Conservation (phyloP, 345 rosid species). For the Capsella bursapastoris region DNA sequence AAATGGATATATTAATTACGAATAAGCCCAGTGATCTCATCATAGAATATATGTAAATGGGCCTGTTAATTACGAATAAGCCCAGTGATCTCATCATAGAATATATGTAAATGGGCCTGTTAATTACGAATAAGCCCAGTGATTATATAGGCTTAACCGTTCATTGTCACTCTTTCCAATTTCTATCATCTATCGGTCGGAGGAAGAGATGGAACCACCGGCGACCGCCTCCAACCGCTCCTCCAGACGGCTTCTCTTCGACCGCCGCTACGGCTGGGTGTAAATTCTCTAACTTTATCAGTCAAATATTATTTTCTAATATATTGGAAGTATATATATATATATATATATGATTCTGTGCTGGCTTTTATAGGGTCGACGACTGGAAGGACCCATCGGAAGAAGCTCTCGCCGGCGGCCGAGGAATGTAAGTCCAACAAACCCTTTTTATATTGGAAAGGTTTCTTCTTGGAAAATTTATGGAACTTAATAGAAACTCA, state of each 20-base stretch:
- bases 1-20: too few species aligned
- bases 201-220: conserved; percentile 34
- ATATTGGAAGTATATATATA: neutral
- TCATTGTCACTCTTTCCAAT: neutral
- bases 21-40: too few species aligned
- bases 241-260: conserved; percentile 59
- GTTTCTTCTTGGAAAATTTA: neutral
- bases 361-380: conserved; percentile 49
- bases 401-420: conserved; percentile 76
- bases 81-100: too few species aligned
- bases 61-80: neutral
- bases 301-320: neutral
- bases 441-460: neutral
- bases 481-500: neutral
- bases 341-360: neutral
- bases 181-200: neutral
- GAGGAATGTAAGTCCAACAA: conserved; percentile 59
- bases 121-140: neutral
- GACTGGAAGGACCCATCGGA: conserved; percentile 78
- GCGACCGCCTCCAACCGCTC: conserved; percentile 23
- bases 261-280: conserved; percentile 88
- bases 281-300: conserved; percentile 33
- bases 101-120: neutral
- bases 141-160: neutral
- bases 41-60: neutral